Conservation (phyloP, 495 filamentous ascomycete genomes). For the Neurospora hispaniola region DNA sequence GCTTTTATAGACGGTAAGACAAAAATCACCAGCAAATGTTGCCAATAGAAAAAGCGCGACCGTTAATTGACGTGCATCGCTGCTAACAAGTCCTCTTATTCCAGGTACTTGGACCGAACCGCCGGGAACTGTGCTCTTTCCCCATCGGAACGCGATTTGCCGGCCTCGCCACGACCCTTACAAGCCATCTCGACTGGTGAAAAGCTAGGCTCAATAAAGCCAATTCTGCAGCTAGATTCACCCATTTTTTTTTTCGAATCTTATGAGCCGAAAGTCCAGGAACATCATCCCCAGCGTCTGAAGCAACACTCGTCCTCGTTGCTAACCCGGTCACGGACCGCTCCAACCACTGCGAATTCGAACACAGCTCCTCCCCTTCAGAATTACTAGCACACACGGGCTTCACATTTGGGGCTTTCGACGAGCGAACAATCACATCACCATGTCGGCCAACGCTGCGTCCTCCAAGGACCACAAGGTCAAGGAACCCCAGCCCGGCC, state of each 20-base stretch:
- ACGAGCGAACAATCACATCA: slow-evolving; percentile 36
- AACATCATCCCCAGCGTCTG: background rate
- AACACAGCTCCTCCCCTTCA: background rate
- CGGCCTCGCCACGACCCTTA: background rate
- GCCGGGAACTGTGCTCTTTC: background rate
- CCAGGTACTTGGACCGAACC: background rate
- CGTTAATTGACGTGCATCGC: background rate
- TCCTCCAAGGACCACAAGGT: slow-evolving; percentile 43
- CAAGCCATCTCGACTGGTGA: background rate
- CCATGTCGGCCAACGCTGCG: slow-evolving; percentile 15
- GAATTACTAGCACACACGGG: background rate
- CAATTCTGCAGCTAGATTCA: background rate
- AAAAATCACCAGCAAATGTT: background rate
- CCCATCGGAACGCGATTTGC: background rate
- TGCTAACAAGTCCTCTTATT: background rate
- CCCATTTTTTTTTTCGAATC: background rate
- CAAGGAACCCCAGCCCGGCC: slow-evolving; percentile 39
- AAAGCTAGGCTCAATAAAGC: background rate
- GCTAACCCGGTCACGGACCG: background rate
- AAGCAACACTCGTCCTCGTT: background rate
- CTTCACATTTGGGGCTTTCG: slow-evolving; percentile 17
- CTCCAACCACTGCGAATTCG: background rate
- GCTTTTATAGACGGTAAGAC: background rate
- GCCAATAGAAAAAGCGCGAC: background rate
- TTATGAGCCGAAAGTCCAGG: background rate